A percentile compares a stretch with the other conserved stretches of the same genome.
phyloP scores from a whole-genome alignment of 306 rosid species.

The Cucurbita ficifolia region DNA sequence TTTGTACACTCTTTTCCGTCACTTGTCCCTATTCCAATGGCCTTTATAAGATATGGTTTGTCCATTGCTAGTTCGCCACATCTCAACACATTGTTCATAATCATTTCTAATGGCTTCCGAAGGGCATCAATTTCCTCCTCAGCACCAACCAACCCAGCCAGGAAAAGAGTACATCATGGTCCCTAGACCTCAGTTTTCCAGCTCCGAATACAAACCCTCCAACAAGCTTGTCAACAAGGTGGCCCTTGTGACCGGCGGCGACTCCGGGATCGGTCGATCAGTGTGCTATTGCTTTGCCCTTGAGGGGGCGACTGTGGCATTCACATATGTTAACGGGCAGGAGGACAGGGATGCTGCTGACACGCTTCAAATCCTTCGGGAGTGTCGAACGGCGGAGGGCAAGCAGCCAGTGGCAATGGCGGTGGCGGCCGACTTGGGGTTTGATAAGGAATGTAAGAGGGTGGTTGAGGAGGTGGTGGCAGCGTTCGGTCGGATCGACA shows the following conservation, averaged over 20 bases:
- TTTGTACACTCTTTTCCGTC: no score
- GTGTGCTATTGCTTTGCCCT: constrained; percentile 22
- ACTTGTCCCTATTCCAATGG: no score
- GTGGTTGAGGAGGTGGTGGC: constrained; percentile 26
- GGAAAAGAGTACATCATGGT: constrained; percentile 42
- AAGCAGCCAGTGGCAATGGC: constrained; percentile 40
- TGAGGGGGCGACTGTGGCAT: constrained; percentile 48
- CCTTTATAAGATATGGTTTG: not conserved
- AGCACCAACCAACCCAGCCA: constrained; percentile 31
- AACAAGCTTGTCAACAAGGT: constrained; percentile 44
- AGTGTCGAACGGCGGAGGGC: constrained; percentile 19
- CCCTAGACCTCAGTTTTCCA: constrained; percentile 31
- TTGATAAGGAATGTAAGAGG: constrained; percentile 30
- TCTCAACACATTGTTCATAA: not conserved
- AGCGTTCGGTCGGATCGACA: constrained; percentile 34
- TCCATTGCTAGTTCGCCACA: not conserved
- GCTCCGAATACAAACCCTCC: constrained; percentile 27
- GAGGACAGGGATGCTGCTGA: constrained; percentile 41
- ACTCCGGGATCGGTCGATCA: constrained; percentile 46
- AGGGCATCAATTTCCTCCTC: constrained; percentile 34
- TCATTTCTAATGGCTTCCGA: constrained; percentile 13
- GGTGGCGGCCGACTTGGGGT: constrained; percentile 32
- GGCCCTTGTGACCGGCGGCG: constrained; percentile 54
- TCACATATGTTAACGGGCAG: constrained; percentile 39
- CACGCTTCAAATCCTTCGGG: constrained; percentile 21